Percentiles rank a stretch among this genome's conserved stretches.
These are phyloP conservation scores for Rauvolfia tetraphylla DNA, from an alignment of 257 asterid genomes.

Conservation along the genomic window DNA sequence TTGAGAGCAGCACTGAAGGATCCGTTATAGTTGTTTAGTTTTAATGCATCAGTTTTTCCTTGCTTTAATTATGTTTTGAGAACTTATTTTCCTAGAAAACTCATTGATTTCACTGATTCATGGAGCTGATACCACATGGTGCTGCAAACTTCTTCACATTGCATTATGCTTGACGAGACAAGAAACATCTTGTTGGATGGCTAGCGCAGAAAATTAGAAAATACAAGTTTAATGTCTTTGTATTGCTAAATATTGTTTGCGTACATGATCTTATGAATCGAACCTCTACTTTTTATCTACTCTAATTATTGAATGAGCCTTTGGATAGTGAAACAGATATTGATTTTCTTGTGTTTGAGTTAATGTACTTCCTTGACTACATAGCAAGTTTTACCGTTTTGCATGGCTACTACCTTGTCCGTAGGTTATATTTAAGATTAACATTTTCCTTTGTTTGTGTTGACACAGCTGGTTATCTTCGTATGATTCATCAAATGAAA, in stretches of 20 bases:
- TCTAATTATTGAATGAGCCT: neutral
- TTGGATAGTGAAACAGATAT: neutral
- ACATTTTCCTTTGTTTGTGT: constrained; percentile 15
- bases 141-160: neutral
- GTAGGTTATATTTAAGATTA: neutral
- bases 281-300: neutral
- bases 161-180: neutral
- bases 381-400: neutral
- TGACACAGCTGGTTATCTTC: constrained; percentile 84
- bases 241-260: neutral
- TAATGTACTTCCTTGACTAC: neutral
- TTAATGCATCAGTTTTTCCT: neutral
- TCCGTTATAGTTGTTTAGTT: neutral
- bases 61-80: neutral
- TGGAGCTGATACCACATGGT: neutral
- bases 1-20: neutral
- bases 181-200: neutral
- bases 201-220: neutral
- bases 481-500: constrained; percentile 82
- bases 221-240: neutral
- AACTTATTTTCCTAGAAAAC: neutral
- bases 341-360: neutral
- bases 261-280: too few relatives aligned
- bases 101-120: neutral
- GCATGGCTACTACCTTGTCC: neutral